Percentiles rank a stretch among this genome's conserved stretches.
Conservation (phyloP, 225 moss, liverwort and hornwort genomes). For the Sphagnum tenellum region DNA sequence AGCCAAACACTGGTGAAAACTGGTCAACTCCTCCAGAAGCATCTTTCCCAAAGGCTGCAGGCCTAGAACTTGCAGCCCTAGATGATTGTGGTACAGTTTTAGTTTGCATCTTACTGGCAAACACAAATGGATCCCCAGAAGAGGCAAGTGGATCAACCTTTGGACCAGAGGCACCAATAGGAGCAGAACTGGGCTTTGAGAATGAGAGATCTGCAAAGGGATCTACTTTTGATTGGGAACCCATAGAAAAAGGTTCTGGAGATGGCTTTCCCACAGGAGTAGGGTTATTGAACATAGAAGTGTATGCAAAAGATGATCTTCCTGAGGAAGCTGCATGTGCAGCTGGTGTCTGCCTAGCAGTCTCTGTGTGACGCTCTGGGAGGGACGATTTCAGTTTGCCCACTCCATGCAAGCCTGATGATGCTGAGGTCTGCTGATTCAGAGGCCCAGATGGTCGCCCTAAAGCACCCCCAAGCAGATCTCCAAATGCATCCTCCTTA, state of each 20-base stretch:
- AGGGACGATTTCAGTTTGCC: conserved; percentile 54
- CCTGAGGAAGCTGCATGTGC: conserved; percentile 30
- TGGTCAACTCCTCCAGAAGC: conserved; percentile 18
- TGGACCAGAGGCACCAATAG: background rate
- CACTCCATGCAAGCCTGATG: conserved; percentile 51
- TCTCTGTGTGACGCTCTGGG: conserved; percentile 43
- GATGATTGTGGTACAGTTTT: conserved; percentile 22
- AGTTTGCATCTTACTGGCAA: conserved; percentile 10
- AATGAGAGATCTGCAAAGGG: conserved; percentile 60
- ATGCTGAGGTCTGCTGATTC: conserved; percentile 51
- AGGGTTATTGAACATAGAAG: conserved; percentile 42
- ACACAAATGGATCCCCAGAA: conserved; percentile 50
- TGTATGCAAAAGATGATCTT: conserved; percentile 19
- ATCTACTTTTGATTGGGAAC: conserved; percentile 32
- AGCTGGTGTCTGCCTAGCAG: conserved; percentile 23
- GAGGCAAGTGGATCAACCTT: conserved; percentile 8
- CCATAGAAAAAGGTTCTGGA: background rate
- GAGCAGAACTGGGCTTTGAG: conserved; percentile 25
- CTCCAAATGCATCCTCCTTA: conserved; percentile 88
- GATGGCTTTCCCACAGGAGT: conserved; percentile 15
- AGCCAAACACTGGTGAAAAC: conserved; percentile 33
- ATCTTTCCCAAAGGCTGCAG: conserved; percentile 20
- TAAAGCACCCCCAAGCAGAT: conserved; percentile 73
- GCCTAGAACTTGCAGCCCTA: conserved; percentile 25
- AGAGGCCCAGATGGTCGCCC: conserved; percentile 64